A percentile compares a stretch with the other conserved stretches of the same genome.
phyloP scores from a whole-genome alignment of 202 grass and related monocot genomes.

The Panicum virgatum region DNA sequence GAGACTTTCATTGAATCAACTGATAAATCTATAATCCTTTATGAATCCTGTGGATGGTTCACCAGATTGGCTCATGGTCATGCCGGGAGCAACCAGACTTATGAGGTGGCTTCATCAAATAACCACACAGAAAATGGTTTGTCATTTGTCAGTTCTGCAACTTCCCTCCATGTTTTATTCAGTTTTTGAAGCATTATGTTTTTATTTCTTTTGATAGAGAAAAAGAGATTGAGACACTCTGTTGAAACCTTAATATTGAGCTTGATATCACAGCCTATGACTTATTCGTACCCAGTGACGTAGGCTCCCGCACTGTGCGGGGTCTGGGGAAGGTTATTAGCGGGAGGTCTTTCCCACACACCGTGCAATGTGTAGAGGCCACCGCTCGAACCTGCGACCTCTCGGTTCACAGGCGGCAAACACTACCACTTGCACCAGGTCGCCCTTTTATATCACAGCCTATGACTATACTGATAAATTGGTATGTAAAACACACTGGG shows the following conservation, averaged over 20 bases:
- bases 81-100: conserved; percentile 49
- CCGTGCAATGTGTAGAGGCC: too few relatives aligned
- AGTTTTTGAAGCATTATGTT: conserved; percentile 11
- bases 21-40: conserved; percentile 80
- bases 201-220: background rate
- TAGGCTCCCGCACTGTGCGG: too few relatives aligned
- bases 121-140: conserved; percentile 68
- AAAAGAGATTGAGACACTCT: background rate
- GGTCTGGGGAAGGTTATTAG: too few relatives aligned
- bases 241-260: conserved; percentile 29
- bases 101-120: conserved; percentile 42
- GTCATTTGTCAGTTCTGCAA: conserved; percentile 47
- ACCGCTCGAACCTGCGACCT: too few relatives aligned
- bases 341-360: too few relatives aligned
- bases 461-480: background rate
- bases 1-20: conserved; percentile 70
- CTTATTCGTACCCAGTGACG: too few relatives aligned
- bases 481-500: background rate
- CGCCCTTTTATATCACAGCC: background rate
- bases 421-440: too few relatives aligned
- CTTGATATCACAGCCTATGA: background rate
- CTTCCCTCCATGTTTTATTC: conserved; percentile 20
- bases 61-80: conserved; percentile 50
- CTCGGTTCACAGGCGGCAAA: too few relatives aligned
- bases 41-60: conserved; percentile 95